phyloP scores from a whole-genome alignment of 371 early-diverging fungal species.

The Cokeromyces recurvatus region DNA sequence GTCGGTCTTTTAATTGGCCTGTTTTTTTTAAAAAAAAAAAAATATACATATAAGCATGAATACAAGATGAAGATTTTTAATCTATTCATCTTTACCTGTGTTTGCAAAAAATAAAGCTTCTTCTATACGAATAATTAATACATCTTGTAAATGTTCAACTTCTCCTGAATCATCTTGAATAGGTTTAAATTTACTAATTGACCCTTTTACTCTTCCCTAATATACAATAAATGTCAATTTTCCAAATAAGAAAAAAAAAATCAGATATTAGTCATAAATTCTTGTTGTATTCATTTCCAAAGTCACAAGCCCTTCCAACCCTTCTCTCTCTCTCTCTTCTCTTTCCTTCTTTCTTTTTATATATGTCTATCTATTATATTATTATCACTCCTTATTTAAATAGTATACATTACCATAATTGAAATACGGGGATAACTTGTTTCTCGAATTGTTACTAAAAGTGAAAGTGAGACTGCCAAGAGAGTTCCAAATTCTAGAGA shows the following conservation, averaged over 20 bases:
- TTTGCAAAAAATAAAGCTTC: slow-evolving; percentile 94
- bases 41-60: background rate
- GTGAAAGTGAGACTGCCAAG: slow-evolving; percentile 77
- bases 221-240: background rate
- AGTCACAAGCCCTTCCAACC: too few relatives aligned
- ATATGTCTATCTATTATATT: too few relatives aligned
- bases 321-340: too few relatives aligned
- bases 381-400: too few relatives aligned
- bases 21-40: background rate
- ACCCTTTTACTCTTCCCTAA: slow-evolving; percentile 46
- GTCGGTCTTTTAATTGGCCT: slow-evolving; percentile 86
- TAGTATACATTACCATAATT: slow-evolving; percentile 72
- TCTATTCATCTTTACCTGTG: slow-evolving; percentile 43
- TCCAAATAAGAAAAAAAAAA: slow-evolving; percentile 2
- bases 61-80: background rate
- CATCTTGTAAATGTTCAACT: slow-evolving; percentile 75
- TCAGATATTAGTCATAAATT: slow-evolving; percentile 6
- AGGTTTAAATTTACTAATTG: slow-evolving; percentile 42
- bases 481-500: slow-evolving; percentile 91
- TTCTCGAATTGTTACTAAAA: slow-evolving; percentile 86
- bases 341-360: too few relatives aligned
- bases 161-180: slow-evolving; percentile 61
- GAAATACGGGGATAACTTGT: slow-evolving; percentile 82
- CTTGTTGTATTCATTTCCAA: background rate
- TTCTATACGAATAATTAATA: slow-evolving; percentile 82